Conservation (phyloP, 1,139 yeast genomes). For the Lodderomyces elongisporus region DNA sequence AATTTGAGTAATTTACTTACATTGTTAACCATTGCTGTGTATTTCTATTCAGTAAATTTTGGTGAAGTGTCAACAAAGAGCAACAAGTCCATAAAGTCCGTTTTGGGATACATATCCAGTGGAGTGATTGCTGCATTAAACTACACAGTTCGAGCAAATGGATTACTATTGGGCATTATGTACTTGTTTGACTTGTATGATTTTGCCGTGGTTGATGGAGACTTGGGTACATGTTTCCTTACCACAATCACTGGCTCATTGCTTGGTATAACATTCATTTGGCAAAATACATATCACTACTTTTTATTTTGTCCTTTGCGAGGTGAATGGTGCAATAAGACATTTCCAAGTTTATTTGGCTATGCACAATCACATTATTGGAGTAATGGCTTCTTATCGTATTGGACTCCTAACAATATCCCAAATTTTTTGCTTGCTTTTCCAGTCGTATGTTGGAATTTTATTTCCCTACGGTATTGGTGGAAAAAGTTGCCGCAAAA, state of each 20-base stretch:
- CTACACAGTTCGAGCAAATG: constrained; percentile 68
- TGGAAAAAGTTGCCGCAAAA: constrained; percentile 31
- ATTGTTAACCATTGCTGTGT: constrained; percentile 51
- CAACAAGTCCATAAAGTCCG: constrained; percentile 14
- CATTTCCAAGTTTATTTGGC: constrained; percentile 59
- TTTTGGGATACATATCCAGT: constrained; percentile 40
- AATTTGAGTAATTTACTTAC: constrained; percentile 63
- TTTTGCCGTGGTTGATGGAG: constrained; percentile 15
- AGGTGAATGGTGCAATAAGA: constrained; percentile 69
- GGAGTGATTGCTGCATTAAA: constrained; percentile 57
- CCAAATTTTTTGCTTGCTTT: constrained; percentile 80
- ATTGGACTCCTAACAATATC: constrained; percentile 76
- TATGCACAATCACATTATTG: constrained; percentile 80
- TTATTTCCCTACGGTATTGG: constrained; percentile 28
- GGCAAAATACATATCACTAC: constrained; percentile 52
- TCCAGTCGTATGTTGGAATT: constrained; percentile 52
- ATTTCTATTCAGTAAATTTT: constrained; percentile 37
- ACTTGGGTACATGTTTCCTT: constrained; percentile 14
- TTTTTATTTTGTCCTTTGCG: constrained; percentile 60
- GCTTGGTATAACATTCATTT: constrained; percentile 43
- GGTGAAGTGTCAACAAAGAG: constrained; percentile 15
- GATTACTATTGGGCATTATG: constrained; percentile 64
- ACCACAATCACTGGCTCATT: constrained; percentile 52
- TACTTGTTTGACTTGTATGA: constrained; percentile 54
- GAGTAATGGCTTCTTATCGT: constrained; percentile 74